Conservation (phyloP, 2,329 filamentous ascomycete species). For the Stagonosporopsis cucurbitacearum region DNA sequence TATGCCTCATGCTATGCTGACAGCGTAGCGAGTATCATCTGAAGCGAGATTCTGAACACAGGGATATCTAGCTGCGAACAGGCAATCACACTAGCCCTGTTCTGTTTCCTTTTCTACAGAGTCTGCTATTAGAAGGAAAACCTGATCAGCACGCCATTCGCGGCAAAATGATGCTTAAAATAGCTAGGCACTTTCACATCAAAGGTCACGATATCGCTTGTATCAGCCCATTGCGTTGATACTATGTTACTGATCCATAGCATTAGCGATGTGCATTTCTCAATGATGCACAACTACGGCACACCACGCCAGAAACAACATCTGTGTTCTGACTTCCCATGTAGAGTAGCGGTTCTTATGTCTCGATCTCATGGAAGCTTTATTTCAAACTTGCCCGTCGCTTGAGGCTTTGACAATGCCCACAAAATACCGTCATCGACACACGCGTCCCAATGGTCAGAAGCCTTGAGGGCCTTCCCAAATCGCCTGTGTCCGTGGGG, state of each 20-base stretch:
- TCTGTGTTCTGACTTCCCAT: background rate
- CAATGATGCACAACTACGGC: constrained; percentile 8
- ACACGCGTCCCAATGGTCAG: constrained; percentile 53
- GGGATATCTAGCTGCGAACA: constrained; percentile 44
- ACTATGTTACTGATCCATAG: no score
- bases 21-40: constrained; percentile 46
- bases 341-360: background rate
- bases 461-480: constrained; percentile 50
- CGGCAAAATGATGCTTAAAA: no score
- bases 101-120: constrained; percentile 54
- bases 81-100: constrained; percentile 35
- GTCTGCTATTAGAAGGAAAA: constrained; percentile 50
- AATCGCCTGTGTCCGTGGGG: constrained; percentile 62
- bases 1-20: constrained; percentile 49
- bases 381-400: constrained; percentile 45
- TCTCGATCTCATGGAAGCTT: constrained; percentile 23
- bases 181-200: no score
- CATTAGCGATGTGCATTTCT: no score
- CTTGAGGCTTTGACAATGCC: constrained; percentile 46
- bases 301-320: background rate
- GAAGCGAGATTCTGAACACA: constrained; percentile 55
- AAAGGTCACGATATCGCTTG: no score
- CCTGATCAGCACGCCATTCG: no score
- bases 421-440: constrained; percentile 55
- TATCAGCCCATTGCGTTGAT: no score